Evolutionary conservation across 2,329 filamentous ascomycete genomes (phyloP), one percentile per base, ranked within the genome.

Genomic region (Trichoderma oligosporum): DNA sequence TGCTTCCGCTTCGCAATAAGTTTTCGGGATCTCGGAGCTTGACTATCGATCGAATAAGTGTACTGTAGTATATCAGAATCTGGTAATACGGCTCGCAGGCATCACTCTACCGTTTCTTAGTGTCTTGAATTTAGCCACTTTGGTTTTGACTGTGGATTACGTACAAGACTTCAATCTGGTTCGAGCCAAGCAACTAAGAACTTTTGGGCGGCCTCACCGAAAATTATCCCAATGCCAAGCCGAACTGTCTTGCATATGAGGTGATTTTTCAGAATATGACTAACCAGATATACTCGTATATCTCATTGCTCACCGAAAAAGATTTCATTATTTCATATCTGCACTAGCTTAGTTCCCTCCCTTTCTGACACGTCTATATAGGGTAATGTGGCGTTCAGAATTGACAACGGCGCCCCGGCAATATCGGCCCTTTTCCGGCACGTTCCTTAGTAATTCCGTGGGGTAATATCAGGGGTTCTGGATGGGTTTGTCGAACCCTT

Each of bases 361-460:
- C 22, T 20, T 14, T 41, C 20, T 41, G 18, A 41, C 38, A 41
- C 20, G 38, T 41, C 18, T 20, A 16, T 41, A 6, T 44, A 8
- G 38, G 41, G 27, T 25, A 31, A 44, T 18, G 20, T 53, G 49
- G 49, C 51, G 31, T 35, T 18, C 29, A n/a, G n/a, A n/a, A n/a
- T n/a, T 22, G 9, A 11, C 22, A 39, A 29, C 41, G 11, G 39
- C 33, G 51, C 51, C 31, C 44, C 41, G 51, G 49, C 51, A 36
- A 16, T 54, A 54, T 54, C 51, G 51, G 51, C 51, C 51, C 51
- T 54, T 45, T 54, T 44, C 22, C 51, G 39, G 51, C 51, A 44
- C 51, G 39, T 45, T 54, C 29, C 51, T 39, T 38, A 16, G 51
- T 54, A 39, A 45, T 45, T 2, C 41, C 45, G 51, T 54, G 51